Base-by-base conservation (phyloP, 495 filamentous ascomycete species). In the Neurospora tetrasperma region DNA sequence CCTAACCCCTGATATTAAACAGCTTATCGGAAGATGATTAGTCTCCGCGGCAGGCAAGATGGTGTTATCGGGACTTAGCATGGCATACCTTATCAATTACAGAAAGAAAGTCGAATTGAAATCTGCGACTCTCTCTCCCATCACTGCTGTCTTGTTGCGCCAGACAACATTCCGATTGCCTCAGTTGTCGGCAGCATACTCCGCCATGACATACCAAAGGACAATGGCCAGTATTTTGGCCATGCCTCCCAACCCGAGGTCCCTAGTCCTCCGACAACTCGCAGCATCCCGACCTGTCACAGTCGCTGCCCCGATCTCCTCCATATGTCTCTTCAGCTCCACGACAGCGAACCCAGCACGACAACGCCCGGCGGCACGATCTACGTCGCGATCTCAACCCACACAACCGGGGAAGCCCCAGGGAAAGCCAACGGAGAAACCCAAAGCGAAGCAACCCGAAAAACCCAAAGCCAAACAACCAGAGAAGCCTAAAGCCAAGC, bases 181-280 rank as follows among this genome's bases (percentile, higher is more conserved):
- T 6, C 16, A 69, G n/a, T 38, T 10, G 31, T 41, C 31, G 40
- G 35, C 18, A 70, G 9, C 1, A 43, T 39, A 42, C 20, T 14
- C 31, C 12, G 31, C 5, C 9, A 73, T 73, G 75, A 70, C 70
- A 27, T 40, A 31, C 2, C 35, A 27, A 27, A 31, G 69, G 38
- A 38, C n/a, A 42, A 38, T 71, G 41, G 69, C 68, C 35, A 74
- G 31, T n/a, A 39, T 77, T 10, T 20, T 73, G 40, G 73, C 74
- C 39, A 75, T 75, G 70, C 74, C 76, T 16, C 71, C 74, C 12
- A 66, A 70, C 38, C 69, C 78, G 20, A 70, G 73, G 5, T 70
- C 35, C 35, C 44, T 76, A 11, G 43, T 75, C 39, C 40, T 79
- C 31, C 42, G 71, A 27, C 59, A 72, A 38, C 54, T 71, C 14